Evolutionary conservation across 768 basidiomycete genomes (phyloP), one percentile per base, ranked within the genome.

Genomic region (Megacollybia marginata): DNA sequence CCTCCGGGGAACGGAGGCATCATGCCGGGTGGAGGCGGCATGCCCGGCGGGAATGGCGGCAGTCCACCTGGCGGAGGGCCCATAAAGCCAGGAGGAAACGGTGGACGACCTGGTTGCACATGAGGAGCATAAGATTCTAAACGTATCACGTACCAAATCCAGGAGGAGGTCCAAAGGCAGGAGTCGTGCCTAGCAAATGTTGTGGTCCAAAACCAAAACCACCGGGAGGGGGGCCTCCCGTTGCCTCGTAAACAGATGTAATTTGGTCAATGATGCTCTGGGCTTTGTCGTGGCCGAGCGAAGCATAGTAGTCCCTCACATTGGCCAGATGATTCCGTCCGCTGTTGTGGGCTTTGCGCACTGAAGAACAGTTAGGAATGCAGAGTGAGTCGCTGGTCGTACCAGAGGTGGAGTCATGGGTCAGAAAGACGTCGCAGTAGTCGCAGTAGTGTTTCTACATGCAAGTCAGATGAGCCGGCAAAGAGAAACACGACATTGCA

Each of bases 231-330:
- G 89, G 90, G 2, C 88, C 88, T 47, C 84, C 83, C 40, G 88
- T 83, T 28, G 77, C 79, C 68, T 98, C 95, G 61, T 95, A 96
- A 20, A 88, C 84, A 18, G 88, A 83, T 34, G 92, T 94, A 67
- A 99, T 98, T 67, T 95, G 91, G 78, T 99, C 95, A 64, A 99
- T 98, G 64, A 98, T 92, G 59, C 72, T 92, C 67, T 99, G 96
- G 15, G 95, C 94, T 67, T 95, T 95, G 77, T 98, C 94, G 68
- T 97, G 92, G 49, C 88, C 88, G 49, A 91, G 79, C 2, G 88
- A 92, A 11, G 92, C 91, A 69, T 96, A 99, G 66, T 98, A 99
- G 60, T 98, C 95, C 52, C 92, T 74, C 51, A 99, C 95, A 65
- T 99, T 99, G 35, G 91, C 77, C 35, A 98, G 78, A 64, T 99